Evolutionary conservation across 225 moss, liverwort and hornwort genomes (phyloP).

Genomic region (Takakia lepidozioides): DNA sequence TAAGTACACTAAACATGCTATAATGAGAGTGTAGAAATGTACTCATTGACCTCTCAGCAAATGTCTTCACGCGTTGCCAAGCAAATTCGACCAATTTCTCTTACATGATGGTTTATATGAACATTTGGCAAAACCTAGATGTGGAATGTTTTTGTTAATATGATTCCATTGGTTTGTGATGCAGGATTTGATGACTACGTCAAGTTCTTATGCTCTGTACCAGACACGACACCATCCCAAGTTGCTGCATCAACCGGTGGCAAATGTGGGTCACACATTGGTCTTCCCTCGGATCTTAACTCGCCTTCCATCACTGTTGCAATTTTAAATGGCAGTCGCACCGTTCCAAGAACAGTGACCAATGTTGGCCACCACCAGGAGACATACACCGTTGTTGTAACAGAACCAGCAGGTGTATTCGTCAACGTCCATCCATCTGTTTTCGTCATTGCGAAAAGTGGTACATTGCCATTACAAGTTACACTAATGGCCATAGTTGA

Average conservation of each 20-base stretch:
- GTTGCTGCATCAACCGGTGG: conserved; percentile 22
- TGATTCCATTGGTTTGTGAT: not conserved
- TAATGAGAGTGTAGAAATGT: too few species aligned
- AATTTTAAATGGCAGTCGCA: conserved; percentile 7
- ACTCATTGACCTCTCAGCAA: too few species aligned
- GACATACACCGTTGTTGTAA: conserved; percentile 21
- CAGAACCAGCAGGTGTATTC: conserved; percentile 16
- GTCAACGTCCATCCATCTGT: conserved; percentile 16
- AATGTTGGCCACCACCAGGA: conserved; percentile 20
- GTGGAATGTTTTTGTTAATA: not conserved
- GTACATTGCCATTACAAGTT: conserved; percentile 16
- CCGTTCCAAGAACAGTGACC: conserved; percentile 18
- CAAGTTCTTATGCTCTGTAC: conserved; percentile 47
- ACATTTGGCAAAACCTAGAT: not conserved
- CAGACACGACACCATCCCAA: conserved; percentile 9
- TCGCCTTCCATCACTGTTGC: conserved; percentile 38
- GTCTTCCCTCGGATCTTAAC: conserved; percentile 37
- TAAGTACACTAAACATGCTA: too few species aligned
- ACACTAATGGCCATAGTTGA: conserved; percentile 18
- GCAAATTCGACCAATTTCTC: not conserved
- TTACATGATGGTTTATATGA: not conserved
- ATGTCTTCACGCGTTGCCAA: too few species aligned
- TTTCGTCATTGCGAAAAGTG: conserved; percentile 33
- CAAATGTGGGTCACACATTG: conserved; percentile 18
- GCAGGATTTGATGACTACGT: conserved; percentile 57